Evolutionary conservation across 2,329 filamentous ascomycete species (phyloP), one percentile per base, ranked within the genome.

Genomic region (Bimuria novae-zelandiae): DNA sequence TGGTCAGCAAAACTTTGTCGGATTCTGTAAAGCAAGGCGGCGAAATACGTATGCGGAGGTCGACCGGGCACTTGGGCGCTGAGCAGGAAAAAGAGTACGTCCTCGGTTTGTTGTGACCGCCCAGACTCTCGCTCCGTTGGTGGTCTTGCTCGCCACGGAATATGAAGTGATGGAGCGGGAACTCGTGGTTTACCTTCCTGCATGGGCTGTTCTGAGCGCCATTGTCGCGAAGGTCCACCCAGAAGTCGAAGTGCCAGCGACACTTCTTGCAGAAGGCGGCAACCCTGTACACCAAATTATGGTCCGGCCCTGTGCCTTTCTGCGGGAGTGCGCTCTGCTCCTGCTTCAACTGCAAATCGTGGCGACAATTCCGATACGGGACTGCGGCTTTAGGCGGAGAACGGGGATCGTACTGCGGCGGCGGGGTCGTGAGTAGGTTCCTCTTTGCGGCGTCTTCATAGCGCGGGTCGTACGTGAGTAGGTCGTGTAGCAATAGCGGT

Each of bases 241-340:
- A 73, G 19, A 89, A 67, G 59, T 85, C 79, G 37, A 88, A 74
- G 70, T 89, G 86, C 63, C 79, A 79, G 46, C 84, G 81, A 67
- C 87, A 90, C 54, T 76, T 77, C 51, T 77, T 73, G 70, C 87
- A 90, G 59, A 84, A 79, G 3, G 84, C 79, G 14, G 85, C 81
- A 23, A 87, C 76, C 59, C 80, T 84, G 66, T 82, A 85, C 41
- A 77, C 66, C 2, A 79, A 78, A 6, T 68, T 54, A 27, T 59
- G 58, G 53, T 73, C 68, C 30, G 75, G 68, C 27, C 70, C 64
- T 25, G 72, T 66, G 51, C 80, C 78, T 10, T 75, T 67, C 10
- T 69, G 67, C 5, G 80, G 77, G 22, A 80, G 65, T 27, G 75
- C 69, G 49, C 81, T 84, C 68, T 87, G 84, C 40, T 77, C 75